phyloP scores from a whole-genome alignment of 2,329 filamentous ascomycete genomes.

The Ambrosiella xylebori region DNA sequence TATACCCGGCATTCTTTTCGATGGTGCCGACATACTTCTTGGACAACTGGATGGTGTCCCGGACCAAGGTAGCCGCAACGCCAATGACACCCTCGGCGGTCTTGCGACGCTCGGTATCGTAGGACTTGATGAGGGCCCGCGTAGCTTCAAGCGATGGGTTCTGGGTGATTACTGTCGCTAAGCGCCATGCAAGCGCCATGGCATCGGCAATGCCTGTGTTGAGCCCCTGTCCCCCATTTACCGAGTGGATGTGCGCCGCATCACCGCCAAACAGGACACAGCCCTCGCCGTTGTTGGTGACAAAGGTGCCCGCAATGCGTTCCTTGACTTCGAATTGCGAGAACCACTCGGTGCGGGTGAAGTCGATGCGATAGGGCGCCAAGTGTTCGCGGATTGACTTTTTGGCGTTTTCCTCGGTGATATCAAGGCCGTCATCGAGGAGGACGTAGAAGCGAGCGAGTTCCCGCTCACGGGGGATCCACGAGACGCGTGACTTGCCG shows the following conservation, averaged over 20 bases:
- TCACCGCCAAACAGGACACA: conserved; percentile 37
- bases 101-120: conserved; percentile 27
- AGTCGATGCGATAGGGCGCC: conserved; percentile 26
- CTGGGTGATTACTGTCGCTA: conserved; percentile 20
- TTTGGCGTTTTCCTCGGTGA: conserved; percentile 21
- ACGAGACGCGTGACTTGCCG: conserved; percentile 28
- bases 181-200: conserved; percentile 36
- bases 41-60: conserved; percentile 27
- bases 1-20: conserved; percentile 30
- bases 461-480: conserved; percentile 31
- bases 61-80: conserved; percentile 28
- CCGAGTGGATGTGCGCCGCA: conserved; percentile 38
- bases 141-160: conserved; percentile 15
- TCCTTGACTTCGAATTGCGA: conserved; percentile 27
- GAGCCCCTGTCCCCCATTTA: conserved; percentile 39
- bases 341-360: conserved; percentile 30
- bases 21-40: conserved; percentile 30
- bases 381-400: conserved; percentile 24
- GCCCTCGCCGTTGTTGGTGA: conserved; percentile 18
- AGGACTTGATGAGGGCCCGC: conserved; percentile 23
- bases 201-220: conserved; percentile 42
- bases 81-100: conserved; percentile 29
- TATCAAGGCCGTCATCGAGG: conserved; percentile 26
- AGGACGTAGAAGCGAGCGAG: conserved; percentile 25
- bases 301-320: conserved; percentile 23